Base-by-base conservation (phyloP, 257 asterid genomes). In the Rehmannia glutinosa region DNA sequence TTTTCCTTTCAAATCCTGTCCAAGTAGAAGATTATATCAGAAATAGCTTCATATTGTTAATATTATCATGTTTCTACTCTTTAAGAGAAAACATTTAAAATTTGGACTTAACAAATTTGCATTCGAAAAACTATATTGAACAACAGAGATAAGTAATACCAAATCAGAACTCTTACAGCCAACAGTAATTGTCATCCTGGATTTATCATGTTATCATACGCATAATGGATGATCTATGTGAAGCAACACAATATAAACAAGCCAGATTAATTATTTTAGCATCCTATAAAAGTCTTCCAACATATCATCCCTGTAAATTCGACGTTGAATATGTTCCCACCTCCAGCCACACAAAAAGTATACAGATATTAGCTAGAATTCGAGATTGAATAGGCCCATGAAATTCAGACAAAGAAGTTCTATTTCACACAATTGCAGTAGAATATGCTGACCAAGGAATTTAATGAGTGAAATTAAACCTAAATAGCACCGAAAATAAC, bases 1-100 rank as follows among this genome's bases (percentile, higher is more conserved):
- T 84, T 93, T 93, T 71, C 99, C 99, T 73, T 82, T 88, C 83
- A 90, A 87, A 74, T 93, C 97, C 99, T 93, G 89, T 71, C 79
- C 76, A 82, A 56, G 55, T 39, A 71, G 33, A 68, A 53, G 52
- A 28, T 46, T 71, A 47, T 30, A 49, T 73, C 42, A 78, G 72
- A 57, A 57, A 17, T 20, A 25, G 62, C 75, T 28, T 41, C 68
- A 51, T 64, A 42, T 38, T 57, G 19, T 50, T 33, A 32, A 66
- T 36, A 13, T 59, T 8, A 17, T 70, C 64, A 36, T 35, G 54
- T 16, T 69, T 51, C 63, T 33, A 6, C 16, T 20, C 30, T 28
- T 59, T 36, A 57, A 24, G 65, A 64, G 11, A 28, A 51, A 9
- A n/a, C 28, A 63, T n/a, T 21, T 25, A 62, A 39, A 57, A 66